Evolutionary conservation across 192 early-diverging fungal species (phyloP).

Genomic region (Rhizophagus clarus): DNA sequence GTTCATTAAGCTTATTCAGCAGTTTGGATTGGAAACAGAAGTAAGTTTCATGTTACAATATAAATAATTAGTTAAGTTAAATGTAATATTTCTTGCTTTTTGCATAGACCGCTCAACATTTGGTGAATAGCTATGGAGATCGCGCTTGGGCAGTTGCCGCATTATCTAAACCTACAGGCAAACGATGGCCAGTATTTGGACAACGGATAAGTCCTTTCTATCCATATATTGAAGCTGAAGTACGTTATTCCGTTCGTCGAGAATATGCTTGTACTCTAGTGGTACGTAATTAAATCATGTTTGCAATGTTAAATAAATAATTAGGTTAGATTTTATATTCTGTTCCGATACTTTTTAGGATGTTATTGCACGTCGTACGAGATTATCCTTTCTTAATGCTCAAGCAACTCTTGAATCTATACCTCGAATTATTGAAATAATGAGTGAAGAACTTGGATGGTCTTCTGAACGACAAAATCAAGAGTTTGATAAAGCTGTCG

Average conservation of each 20-base stretch:
- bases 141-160: constrained; percentile 92
- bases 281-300: constrained; percentile 30
- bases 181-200: constrained; percentile 81
- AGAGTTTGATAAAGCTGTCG: constrained; percentile 71
- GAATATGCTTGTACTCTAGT: constrained; percentile 94
- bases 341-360: constrained; percentile 52
- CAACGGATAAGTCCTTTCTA: constrained; percentile 76
- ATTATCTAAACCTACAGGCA: constrained; percentile 72
- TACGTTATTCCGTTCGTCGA: constrained; percentile 86
- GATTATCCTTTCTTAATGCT: constrained; percentile 92
- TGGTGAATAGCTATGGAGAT: constrained; percentile 91
- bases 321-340: not conserved
- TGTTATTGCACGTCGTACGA: constrained; percentile 88
- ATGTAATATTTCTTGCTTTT: not conserved
- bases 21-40: constrained; percentile 91
- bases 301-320: not conserved
- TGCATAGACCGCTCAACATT: constrained; percentile 76
- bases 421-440: constrained; percentile 87
- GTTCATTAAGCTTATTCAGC: constrained; percentile 96
- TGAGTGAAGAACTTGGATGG: constrained; percentile 90
- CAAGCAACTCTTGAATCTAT: constrained; percentile 86
- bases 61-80: not conserved
- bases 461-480: constrained; percentile 57
- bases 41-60: constrained; percentile 21
- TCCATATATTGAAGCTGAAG: constrained; percentile 94